phyloP scores from a whole-genome alignment of 1,139 yeast genomes.

The Suhomyces bribrorum region DNA sequence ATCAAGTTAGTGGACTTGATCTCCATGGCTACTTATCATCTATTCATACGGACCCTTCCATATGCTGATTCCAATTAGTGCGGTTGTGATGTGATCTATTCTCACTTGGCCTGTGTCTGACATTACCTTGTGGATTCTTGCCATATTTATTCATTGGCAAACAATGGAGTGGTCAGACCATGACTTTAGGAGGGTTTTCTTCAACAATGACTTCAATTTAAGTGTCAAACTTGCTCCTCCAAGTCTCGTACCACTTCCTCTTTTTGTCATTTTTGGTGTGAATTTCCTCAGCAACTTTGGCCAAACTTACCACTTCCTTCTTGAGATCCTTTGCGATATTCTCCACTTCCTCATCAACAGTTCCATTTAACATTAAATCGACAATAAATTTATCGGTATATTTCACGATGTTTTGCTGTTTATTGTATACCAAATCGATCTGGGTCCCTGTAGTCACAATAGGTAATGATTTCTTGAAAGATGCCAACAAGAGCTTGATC shows the following conservation, averaged over 20 bases:
- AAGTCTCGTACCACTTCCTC: constrained; percentile 52
- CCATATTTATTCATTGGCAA: too few relatives aligned
- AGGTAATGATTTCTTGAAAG: constrained; percentile 59
- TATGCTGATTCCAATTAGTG: too few relatives aligned
- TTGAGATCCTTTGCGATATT: constrained; percentile 27
- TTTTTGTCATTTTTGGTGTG: constrained; percentile 44
- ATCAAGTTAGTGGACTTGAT: too few relatives aligned
- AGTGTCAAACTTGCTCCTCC: constrained; percentile 43
- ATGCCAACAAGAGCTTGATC: constrained; percentile 53
- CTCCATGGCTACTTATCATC: too few relatives aligned
- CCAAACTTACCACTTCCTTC: constrained; percentile 31
- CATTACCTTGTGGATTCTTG: too few relatives aligned
- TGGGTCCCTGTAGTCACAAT: constrained; percentile 32
- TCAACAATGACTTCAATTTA: constrained; percentile 9
- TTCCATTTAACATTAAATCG: constrained; percentile 48
- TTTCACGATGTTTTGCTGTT: constrained; percentile 35
- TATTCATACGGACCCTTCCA: too few relatives aligned
- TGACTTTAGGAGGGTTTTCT: too few relatives aligned
- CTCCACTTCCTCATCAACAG: constrained; percentile 32
- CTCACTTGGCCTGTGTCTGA: too few relatives aligned
- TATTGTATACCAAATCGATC: constrained; percentile 37
- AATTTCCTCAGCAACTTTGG: constrained; percentile 36
- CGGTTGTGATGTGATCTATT: too few relatives aligned
- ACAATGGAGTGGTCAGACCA: too few relatives aligned
- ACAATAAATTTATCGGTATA: constrained; percentile 49